A percentile compares a stretch with the other conserved stretches of the same genome.
Evolutionary conservation across 2,329 filamentous ascomycete genomes (phyloP).

Genomic region (Byssochlamys sp.): DNA sequence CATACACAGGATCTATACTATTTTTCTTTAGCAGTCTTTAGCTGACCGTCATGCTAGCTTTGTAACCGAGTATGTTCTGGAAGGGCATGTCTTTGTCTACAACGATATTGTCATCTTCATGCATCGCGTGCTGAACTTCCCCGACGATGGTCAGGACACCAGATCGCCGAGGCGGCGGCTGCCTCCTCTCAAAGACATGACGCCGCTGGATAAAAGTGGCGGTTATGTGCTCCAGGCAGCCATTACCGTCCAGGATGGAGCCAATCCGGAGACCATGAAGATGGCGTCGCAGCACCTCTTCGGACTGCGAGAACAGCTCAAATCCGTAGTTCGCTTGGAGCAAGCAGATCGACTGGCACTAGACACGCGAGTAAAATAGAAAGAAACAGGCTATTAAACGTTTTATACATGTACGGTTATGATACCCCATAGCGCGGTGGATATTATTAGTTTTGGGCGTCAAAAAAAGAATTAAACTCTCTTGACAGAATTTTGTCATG

Average conservation of each 20-base stretch:
- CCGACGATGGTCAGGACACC: conserved; percentile 23
- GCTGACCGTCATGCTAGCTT: conserved; percentile 32
- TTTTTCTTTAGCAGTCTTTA: not conserved
- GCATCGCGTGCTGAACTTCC: conserved; percentile 45
- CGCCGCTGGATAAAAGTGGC: conserved; percentile 47
- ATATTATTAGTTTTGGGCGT: not conserved
- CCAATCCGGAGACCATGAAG: conserved; percentile 46
- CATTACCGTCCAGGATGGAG: conserved; percentile 47
- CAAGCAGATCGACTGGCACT: conserved; percentile 50
- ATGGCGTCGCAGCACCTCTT: conserved; percentile 47
- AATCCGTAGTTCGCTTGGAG: conserved; percentile 46
- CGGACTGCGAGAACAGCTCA: conserved; percentile 46
- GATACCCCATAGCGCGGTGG: conserved; percentile 2
- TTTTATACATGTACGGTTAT: conserved; percentile 8
- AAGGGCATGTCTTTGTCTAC: conserved; percentile 50
- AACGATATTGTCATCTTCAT: conserved; percentile 50
- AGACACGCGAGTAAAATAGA: conserved; percentile 50
- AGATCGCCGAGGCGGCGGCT: conserved; percentile 27
- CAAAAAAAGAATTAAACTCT: not conserved
- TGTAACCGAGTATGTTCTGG: conserved; percentile 47
- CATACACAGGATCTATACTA: not conserved
- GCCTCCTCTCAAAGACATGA: conserved; percentile 37
- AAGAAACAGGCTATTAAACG: not conserved
- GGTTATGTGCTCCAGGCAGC: conserved; percentile 50
- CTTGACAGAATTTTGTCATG: not conserved